Evolutionary conservation across 495 filamentous ascomycete genomes (phyloP), one percentile per base, ranked within the genome.

Genomic region (Annulohypoxylon maeteangense): DNA sequence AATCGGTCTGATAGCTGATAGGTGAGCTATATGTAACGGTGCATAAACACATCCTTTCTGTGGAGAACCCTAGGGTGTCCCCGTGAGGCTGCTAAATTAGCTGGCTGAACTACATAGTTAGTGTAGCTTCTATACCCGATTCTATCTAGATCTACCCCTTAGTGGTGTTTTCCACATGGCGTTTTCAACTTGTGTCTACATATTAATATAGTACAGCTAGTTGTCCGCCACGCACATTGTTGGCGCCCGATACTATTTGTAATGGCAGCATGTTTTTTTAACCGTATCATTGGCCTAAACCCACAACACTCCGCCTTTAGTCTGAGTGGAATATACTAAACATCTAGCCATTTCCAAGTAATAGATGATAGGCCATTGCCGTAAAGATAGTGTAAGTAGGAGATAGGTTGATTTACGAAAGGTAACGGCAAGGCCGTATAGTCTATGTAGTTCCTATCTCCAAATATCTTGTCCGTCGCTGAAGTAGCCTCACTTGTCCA

Each of bases 41-140:
- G 42, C 40, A 62, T 36, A 51, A 27, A 22, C 44, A 44, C 25
- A 29, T 20, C 18, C 48, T 16, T 38, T 11, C 55, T 60, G 55
- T 27, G 61, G 67, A 70, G 16, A 20, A 8, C 32, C 53, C 11
- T 48, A 38, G 40, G 20, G 31, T 40, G 14, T 42, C 53, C 57
- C 63, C 62, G 44, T 54, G 40, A 62, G 60, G 62, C 22, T 47
- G 29, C 62, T 71, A 71, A 65, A 65, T 57, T 71, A 71, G 57
- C 25, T 67, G 50, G 58, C 50, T 62, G 34, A 27, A 10, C 63
- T 62, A 40, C 36, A 40, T 4, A 51, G 34, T 58, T 67, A 50
- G 53, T 50, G 57, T 51, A 48, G 42, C 47, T 31, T 57, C 44
- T 64, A 66, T 56, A 51, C 63, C 68, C 23, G 18, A 61, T 58